A percentile compares a stretch with the other conserved stretches of the same genome.
These are phyloP conservation scores for Aureobasidium sp. DNA, from an alignment of 2,329 filamentous ascomycete genomes.

Conservation along the genomic window DNA sequence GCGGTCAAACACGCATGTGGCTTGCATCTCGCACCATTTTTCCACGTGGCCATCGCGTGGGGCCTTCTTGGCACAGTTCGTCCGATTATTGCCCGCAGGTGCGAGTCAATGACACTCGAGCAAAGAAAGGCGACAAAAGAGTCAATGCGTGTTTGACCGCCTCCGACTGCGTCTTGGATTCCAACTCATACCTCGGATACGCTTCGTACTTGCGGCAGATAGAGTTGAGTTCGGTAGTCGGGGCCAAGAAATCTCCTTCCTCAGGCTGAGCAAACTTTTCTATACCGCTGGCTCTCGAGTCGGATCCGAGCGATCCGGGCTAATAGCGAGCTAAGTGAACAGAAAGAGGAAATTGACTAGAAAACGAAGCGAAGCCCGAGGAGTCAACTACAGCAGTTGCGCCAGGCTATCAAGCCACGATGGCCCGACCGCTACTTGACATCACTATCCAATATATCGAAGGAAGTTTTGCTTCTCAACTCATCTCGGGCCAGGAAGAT, in stretches of 20 bases:
- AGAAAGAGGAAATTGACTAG: slow-evolving; percentile 12
- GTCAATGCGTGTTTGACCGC: slow-evolving; percentile 8
- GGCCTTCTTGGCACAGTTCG: not conserved
- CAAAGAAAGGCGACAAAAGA: not conserved
- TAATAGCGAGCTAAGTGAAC: not conserved
- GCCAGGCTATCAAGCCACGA: not conserved
- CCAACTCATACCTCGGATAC: not conserved
- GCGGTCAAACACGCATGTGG: slow-evolving; percentile 5
- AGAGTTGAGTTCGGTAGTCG: not conserved
- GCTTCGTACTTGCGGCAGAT: not conserved
- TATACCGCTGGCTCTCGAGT: not conserved
- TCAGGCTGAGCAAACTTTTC: not conserved
- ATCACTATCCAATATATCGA: slow-evolving; percentile 11
- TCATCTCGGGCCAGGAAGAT: not conserved
- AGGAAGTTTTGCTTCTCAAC: not conserved
- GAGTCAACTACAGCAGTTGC: not conserved
- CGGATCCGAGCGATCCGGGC: not conserved
- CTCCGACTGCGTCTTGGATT: not conserved
- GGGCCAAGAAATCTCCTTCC: not conserved
- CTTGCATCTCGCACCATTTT: not conserved
- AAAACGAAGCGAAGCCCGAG: not conserved
- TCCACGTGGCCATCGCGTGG: not conserved
- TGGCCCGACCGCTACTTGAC: slow-evolving; percentile 1
- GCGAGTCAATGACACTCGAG: not conserved
- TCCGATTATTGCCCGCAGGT: not conserved